Conservation (phyloP, 1,139 yeast genomes). For the Lizanozyma gosingica region DNA sequence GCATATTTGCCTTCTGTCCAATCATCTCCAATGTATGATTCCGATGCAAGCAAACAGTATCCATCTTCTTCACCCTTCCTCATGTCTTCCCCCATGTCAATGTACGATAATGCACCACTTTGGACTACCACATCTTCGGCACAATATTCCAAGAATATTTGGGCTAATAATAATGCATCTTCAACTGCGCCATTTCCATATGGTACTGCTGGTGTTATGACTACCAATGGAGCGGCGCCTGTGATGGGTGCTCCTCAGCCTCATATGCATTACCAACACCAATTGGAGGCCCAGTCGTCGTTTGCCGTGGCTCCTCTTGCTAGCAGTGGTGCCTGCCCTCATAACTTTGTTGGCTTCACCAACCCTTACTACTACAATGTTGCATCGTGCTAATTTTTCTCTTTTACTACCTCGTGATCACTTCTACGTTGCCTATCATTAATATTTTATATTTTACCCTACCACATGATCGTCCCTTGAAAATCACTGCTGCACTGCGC, state of each 20-base stretch:
- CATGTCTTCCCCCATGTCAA: constrained; percentile 2
- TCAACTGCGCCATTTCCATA: background rate
- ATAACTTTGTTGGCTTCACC: constrained; percentile 26
- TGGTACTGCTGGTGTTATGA: background rate
- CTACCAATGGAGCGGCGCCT: background rate
- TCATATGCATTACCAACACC: constrained; percentile 2
- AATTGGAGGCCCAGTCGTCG: background rate
- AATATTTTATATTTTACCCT: too few relatives aligned
- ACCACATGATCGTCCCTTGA: too few relatives aligned
- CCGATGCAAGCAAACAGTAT: constrained; percentile 2
- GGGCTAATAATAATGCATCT: constrained; percentile 2
- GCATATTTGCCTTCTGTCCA: background rate
- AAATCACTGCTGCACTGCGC: background rate
- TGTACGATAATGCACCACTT: background rate
- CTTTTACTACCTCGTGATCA: too few relatives aligned
- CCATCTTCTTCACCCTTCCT: constrained; percentile 2
- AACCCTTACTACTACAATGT: constrained; percentile 31
- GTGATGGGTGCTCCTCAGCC: constrained; percentile 3
- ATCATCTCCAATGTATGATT: constrained; percentile 4
- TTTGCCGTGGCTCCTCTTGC: background rate
- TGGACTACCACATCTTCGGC: background rate
- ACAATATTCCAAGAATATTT: constrained; percentile 1
- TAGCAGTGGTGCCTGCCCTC: background rate
- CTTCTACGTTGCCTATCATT: too few relatives aligned
- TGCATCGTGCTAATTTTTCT: too few relatives aligned